These are phyloP conservation scores for Neoboletus subvelutipes DNA, from an alignment of 768 basidiomycete species.

Conservation along the genomic window DNA sequence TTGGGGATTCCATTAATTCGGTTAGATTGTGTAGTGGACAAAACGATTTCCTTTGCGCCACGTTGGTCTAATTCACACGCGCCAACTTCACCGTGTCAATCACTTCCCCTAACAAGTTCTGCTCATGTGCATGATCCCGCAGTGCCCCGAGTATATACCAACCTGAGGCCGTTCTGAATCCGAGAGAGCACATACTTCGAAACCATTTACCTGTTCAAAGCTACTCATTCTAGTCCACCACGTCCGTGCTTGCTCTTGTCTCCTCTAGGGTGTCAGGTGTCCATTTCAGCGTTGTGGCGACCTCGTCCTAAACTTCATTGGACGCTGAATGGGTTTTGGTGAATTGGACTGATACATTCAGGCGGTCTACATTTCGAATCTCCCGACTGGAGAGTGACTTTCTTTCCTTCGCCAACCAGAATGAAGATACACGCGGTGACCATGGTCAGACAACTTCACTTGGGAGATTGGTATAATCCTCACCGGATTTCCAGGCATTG, in stretches of 20 bases:
- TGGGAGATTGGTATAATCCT: not conserved
- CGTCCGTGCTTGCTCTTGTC: not conserved
- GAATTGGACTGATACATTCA: not conserved
- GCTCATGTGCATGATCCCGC: no score
- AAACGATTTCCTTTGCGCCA: no score
- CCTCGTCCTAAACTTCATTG: not conserved
- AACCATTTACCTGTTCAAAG: no score
- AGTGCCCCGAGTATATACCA: no score
- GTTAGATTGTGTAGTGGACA: no score
- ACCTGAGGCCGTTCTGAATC: no score
- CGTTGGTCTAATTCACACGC: no score
- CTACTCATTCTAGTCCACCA: no score
- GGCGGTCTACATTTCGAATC: not conserved
- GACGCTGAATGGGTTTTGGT: not conserved
- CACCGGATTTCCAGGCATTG: not conserved
- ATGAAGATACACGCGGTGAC: not conserved
- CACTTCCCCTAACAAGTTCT: no score
- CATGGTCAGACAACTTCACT: conserved; percentile 16
- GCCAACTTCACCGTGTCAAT: no score
- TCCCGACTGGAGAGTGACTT: not conserved
- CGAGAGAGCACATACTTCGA: no score
- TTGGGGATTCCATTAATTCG: conserved; percentile 37
- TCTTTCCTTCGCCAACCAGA: not conserved
- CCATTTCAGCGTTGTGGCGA: not conserved
- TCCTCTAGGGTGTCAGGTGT: not conserved